Conservation (phyloP, 345 rosid species). For the Gossypium longicalyx region DNA sequence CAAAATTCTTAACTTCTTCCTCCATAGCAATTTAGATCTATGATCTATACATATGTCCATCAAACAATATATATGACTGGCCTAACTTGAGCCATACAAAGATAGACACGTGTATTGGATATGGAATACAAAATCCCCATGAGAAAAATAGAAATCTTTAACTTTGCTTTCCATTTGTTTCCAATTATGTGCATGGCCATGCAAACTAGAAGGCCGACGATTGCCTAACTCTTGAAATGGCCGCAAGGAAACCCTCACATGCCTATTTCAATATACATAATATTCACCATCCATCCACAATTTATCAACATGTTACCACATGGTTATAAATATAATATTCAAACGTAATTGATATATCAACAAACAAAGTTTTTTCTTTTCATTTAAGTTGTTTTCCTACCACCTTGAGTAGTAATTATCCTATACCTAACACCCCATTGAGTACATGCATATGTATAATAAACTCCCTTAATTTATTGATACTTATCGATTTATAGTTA, state of each 20-base stretch:
- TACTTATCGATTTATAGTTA: not conserved
- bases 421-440: not conserved
- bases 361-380: not conserved
- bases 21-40: no score
- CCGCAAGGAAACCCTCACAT: slow-evolving; percentile 13
- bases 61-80: not conserved
- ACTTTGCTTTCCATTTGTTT: slow-evolving; percentile 20
- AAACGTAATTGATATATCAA: not conserved
- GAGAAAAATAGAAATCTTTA: slow-evolving; percentile 14
- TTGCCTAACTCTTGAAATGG: slow-evolving; percentile 34
- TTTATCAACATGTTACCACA: not conserved
- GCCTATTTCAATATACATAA: not conserved
- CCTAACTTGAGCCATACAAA: slow-evolving; percentile 18
- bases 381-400: not conserved
- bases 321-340: not conserved
- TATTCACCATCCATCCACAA: not conserved
- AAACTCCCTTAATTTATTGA: not conserved
- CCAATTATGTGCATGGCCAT: slow-evolving; percentile 31
- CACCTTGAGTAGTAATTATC: not conserved
- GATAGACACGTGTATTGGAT: slow-evolving; percentile 13
- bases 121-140: not conserved
- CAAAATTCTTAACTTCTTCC: no score
- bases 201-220: slow-evolving; percentile 33
- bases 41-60: no score
- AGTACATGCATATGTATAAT: not conserved